Evolutionary conservation across 176 grass and related monocot genomes (phyloP), one percentile per base, ranked within the genome.

Genomic region (Cenchrus americanus): DNA sequence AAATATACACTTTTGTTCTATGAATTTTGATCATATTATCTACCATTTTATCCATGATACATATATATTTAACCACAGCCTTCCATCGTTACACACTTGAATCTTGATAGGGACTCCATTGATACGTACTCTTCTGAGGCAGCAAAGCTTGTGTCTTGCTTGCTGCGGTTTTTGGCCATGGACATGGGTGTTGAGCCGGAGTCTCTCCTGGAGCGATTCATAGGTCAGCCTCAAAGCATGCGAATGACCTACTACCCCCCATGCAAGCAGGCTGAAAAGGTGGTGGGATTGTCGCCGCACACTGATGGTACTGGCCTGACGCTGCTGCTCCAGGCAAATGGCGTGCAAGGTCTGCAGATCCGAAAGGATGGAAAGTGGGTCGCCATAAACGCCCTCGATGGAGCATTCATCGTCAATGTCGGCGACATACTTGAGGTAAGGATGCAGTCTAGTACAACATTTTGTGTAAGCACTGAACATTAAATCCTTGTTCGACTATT

Each of bases 181-280:
- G 84, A 91, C 70, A 70, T 91, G 54, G 89, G 85, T 30, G 41
- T 91, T 3, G 6, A 69, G 68, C 46, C 85, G n/a, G 69, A 91
- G 81, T 57, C 46, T 17, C 27, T 91, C 24, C 55, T 63, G 5
- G 43, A 51, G 1, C 75, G 65, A 32, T 81, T 80, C 22, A 42
- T 26, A 50, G 89, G 70, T 10, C 61, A 68, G 19, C 61, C 73
- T 41, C 89, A 91, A 48, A 62, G 61, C 62, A 49, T 91, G 7
- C 87, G 89, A 77, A 88, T 88, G 41, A 85, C 85, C 17, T 91
- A 91, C 77, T 91, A 91, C 10, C 89, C 86, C 0, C 80, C 85
- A 23, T 91, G 89, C 65, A 81, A 48, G 7, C 77, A 78, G 52
- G 42, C 71, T 2, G 69, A 85, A 26, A 69, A 88, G 62, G 86